Evolutionary conservation across 352 stramenopile species (phyloP), one percentile per base, ranked within the genome.

Genomic region (Plasmopara muralis): DNA sequence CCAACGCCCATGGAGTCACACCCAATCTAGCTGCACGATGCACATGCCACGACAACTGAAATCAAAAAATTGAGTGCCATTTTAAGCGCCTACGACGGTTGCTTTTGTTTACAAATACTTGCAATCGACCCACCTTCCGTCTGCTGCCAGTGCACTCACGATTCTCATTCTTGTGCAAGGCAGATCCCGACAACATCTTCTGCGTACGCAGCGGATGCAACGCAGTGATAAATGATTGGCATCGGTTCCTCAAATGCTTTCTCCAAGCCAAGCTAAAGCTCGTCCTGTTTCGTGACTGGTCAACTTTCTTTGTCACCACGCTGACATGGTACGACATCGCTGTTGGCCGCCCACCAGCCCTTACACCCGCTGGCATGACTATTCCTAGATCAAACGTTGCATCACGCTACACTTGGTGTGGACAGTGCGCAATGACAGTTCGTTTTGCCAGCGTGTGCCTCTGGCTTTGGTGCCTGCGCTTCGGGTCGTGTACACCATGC

Each of bases 161-260:
- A 38, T 5, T 38, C 4, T 5, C 13, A 14, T 38, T 38, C 13
- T 14, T 38, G 33, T 4, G 33, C 33, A 4, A 38, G 9, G 33
- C 33, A 2, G 1, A 38, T 14, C 33, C 33, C 33, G 13, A 38
- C 33, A 38, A 14, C 33, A 38, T 38, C 9, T 38, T 2, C 4
- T 38, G 33, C 33, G 4, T 38, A 2, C 33, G 33, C 9, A 14
- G 13, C 33, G 13, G 9, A 4, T 38, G 33, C 33, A 38, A 14
- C 13, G 33, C 33, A 14, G 33, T 38, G 33, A 38, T 1, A 38
- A 38, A 2, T 38, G 33, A 38, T 14, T 14, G 13, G 33, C 33
- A 38, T 38, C 33, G 9, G 13, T 38, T 38, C 33, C 4, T 38
- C 33, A 70, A 95, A 3, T 25, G 37, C 37, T 8, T 41, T 13